Base-by-base conservation (phyloP, 306 rosid genomes). In the Biancaea sappan region DNA sequence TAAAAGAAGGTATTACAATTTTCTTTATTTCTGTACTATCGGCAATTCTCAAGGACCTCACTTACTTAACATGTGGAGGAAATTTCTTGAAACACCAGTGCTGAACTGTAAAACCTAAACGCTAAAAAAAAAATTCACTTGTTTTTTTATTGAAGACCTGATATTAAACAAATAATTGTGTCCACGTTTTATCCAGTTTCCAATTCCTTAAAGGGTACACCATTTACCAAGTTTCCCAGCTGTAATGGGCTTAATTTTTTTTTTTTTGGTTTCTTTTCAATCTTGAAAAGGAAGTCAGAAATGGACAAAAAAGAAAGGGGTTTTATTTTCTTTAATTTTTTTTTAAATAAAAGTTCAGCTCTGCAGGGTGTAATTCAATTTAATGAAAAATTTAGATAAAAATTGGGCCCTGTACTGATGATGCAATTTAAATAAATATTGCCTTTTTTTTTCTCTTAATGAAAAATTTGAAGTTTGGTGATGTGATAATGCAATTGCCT, bases 401-500 rank as follows among this genome's bases (percentile, higher is more conserved):
- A 54, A 58, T 3, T 26, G 18, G 32, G 51, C 19, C 22, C 16
- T 63, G n/a, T n/a, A n/a, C n/a, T n/a, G n/a, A n/a, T n/a, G n/a
- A n/a, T n/a, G n/a, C n/a, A n/a, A n/a, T n/a, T n/a, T n/a, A n/a
- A n/a, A 35, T 10, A 12, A 26, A 25, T 24, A 58, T 3, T 26
- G 18, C 37, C 16, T 64, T 6, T 0, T 43, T 41, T 62, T 18
- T 16, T 31, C 22, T 13, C 2, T 22, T 38, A 40, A 38, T 14
- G 0, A 16, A 22, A 25, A 3, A 41, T 28, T 9, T 60, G 51
- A 47, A 6, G 15, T 54, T 61, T 47, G 72, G 2, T 68, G 44
- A 4, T 46, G 10, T 29, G 52, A 12, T 79, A 22, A 80, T 73
- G 60, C 0, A 35, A 7, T 34, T 62, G 34, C 21, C 70, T 67